phyloP scores from a whole-genome alignment of 495 filamentous ascomycete genomes.

The Aspergillus kassunensis region DNA sequence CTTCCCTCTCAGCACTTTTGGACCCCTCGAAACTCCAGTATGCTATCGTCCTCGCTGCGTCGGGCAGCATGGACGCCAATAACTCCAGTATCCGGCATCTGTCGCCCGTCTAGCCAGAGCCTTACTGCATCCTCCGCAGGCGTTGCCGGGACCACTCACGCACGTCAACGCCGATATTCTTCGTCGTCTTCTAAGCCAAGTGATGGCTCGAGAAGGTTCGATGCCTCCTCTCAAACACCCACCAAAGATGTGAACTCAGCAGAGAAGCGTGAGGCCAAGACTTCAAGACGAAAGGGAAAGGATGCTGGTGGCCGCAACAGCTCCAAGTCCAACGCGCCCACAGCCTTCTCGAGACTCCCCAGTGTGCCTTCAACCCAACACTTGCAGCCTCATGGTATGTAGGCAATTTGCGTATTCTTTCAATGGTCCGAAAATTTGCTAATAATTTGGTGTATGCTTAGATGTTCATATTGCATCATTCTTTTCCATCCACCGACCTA shows the following conservation, averaged over 20 bases:
- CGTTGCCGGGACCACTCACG: slow-evolving; percentile 35
- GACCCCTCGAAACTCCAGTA: slow-evolving; percentile 28
- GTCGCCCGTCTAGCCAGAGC: slow-evolving; percentile 26
- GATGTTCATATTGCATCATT: slow-evolving; percentile 86
- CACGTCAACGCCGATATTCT: slow-evolving; percentile 52
- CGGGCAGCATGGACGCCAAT: slow-evolving; percentile 44
- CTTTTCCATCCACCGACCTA: slow-evolving; percentile 93
- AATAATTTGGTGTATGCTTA: slow-evolving; percentile 37
- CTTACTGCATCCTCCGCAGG: slow-evolving; percentile 30
- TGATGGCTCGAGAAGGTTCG: slow-evolving; percentile 41
- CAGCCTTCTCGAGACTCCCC: slow-evolving; percentile 58
- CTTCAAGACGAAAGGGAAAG: slow-evolving; percentile 35
- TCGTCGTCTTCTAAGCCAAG: slow-evolving; percentile 52
- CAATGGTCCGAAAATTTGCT: neutral
- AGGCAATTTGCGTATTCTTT: neutral
- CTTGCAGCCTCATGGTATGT: slow-evolving; percentile 67
- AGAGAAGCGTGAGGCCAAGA: slow-evolving; percentile 33
- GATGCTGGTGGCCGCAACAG: slow-evolving; percentile 33
- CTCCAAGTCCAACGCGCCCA: slow-evolving; percentile 36
- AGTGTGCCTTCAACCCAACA: slow-evolving; percentile 83
- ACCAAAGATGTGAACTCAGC: slow-evolving; percentile 38
- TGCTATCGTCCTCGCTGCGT: slow-evolving; percentile 49
- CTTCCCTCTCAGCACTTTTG: slow-evolving; percentile 25
- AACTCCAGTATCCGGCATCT: slow-evolving; percentile 34
- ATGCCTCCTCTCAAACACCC: slow-evolving; percentile 38